Percentiles rank a stretch among this genome's conserved stretches.
phyloP scores from a whole-genome alignment of 805 yeast genomes.

The Pichia kluyveri region DNA sequence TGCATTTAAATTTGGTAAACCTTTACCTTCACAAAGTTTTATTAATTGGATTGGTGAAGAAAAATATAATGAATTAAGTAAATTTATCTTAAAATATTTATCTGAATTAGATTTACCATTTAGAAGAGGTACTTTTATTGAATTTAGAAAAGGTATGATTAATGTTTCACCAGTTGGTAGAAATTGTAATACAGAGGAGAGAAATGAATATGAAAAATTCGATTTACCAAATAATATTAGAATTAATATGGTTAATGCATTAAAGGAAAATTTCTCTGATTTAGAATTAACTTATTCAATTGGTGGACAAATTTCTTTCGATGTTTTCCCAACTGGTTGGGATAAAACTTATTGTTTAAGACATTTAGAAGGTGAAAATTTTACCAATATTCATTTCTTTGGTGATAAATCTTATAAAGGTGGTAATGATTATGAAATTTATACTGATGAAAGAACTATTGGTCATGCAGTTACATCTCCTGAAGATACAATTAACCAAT shows the following conservation, averaged over 20 bases:
- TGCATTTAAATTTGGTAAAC: conserved; percentile 86
- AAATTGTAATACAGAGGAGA: conserved; percentile 90
- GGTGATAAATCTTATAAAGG: conserved; percentile 97
- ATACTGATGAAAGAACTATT: conserved; percentile 81
- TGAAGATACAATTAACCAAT: conserved; percentile 76
- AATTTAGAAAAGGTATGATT: conserved; percentile 99
- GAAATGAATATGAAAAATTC: conserved; percentile 82
- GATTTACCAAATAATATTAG: conserved; percentile 79
- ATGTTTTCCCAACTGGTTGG: conserved; percentile 99
- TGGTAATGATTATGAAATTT: conserved; percentile 98
- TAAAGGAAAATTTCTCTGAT: conserved; percentile 77
- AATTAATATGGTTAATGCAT: conserved; percentile 74
- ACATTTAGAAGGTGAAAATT: conserved; percentile 81
- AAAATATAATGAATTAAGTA: conserved; percentile 81
- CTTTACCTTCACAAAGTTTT: conserved; percentile 88
- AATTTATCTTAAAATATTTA: conserved; percentile 78
- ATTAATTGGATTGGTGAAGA: conserved; percentile 94
- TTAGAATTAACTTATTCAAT: conserved; percentile 88
- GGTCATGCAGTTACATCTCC: conserved; percentile 93
- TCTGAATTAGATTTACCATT: conserved; percentile 83
- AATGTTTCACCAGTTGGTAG: conserved; percentile 98
- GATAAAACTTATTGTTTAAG: conserved; percentile 97
- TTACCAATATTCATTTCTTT: conserved; percentile 87
- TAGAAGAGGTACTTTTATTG: conserved; percentile 98
- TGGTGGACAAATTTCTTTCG: conserved; percentile 99